Evolutionary conservation across 2,329 filamentous ascomycete species (phyloP).

Genomic region (Chaetomiaceae sp.): DNA sequence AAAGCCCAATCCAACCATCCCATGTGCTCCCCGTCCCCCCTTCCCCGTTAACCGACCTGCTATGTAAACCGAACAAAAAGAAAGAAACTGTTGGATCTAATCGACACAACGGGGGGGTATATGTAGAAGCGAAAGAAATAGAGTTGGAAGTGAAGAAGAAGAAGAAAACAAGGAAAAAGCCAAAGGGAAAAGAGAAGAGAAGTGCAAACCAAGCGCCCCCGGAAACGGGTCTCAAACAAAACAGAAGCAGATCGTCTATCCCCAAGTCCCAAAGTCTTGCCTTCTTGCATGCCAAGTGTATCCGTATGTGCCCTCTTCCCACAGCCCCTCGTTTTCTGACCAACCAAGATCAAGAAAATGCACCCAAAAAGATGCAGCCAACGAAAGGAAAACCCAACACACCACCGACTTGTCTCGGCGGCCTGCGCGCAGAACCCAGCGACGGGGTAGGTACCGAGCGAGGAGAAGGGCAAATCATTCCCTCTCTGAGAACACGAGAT

Average conservation of each 20-base stretch:
- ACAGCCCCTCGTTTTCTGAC: slow-evolving; percentile 8
- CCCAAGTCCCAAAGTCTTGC: background rate
- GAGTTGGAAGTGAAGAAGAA: slow-evolving; percentile 2
- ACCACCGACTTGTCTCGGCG: background rate
- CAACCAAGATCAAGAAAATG: no score
- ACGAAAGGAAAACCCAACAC: background rate
- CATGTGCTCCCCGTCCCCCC: background rate
- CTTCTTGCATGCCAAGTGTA: background rate
- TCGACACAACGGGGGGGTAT: slow-evolving; percentile 20
- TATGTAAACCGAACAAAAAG: background rate
- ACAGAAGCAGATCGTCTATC: background rate
- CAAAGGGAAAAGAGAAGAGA: slow-evolving; percentile 9
- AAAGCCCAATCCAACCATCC: background rate
- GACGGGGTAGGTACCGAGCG: no score
- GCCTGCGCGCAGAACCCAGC: background rate
- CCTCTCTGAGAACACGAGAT: slow-evolving; percentile 9
- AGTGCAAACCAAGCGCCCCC: background rate
- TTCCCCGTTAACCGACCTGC: background rate
- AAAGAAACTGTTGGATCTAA: slow-evolving; percentile 8
- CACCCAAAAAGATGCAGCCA: background rate
- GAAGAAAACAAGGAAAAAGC: background rate
- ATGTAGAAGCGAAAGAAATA: slow-evolving; percentile 14
- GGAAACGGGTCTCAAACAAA: background rate
- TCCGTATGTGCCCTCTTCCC: background rate
- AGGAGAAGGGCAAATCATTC: slow-evolving; percentile 9